phyloP scores from a whole-genome alignment of 495 filamentous ascomycete genomes.

The Neurospora sp. region DNA sequence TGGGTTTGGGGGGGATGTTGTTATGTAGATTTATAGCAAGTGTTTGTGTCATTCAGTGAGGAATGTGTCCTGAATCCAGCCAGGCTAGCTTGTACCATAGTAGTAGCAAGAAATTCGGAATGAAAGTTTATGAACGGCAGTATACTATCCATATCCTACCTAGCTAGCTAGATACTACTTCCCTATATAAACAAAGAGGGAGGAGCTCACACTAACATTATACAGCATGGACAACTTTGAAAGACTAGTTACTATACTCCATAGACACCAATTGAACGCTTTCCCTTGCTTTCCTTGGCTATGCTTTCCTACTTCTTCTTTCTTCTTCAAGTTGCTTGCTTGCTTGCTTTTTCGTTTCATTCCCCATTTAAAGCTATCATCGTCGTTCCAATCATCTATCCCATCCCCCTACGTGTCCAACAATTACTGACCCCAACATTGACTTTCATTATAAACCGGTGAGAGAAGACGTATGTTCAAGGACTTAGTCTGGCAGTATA shows the following conservation, averaged over 20 bases:
- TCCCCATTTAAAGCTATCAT: not conserved
- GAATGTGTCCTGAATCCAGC: not conserved
- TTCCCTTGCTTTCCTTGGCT: not conserved
- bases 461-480: not conserved
- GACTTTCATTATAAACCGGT: not conserved
- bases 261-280: not conserved
- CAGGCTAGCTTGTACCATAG: not conserved
- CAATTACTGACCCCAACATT: not conserved
- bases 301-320: not conserved
- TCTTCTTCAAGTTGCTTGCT: not conserved
- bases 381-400: not conserved
- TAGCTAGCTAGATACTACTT: not conserved
- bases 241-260: not conserved
- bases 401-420: not conserved
- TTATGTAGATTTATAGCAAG: not conserved
- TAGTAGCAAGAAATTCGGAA: not conserved
- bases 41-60: not conserved
- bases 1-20: slow-evolving; percentile 79
- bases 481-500: not conserved
- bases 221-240: not conserved
- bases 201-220: not conserved
- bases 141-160: not conserved
- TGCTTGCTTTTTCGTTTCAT: not conserved
- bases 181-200: not conserved
- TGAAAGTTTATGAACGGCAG: not conserved